Base-by-base conservation (phyloP, 176 grass and related monocot species). In the Ampelocalamus luodianensis region DNA sequence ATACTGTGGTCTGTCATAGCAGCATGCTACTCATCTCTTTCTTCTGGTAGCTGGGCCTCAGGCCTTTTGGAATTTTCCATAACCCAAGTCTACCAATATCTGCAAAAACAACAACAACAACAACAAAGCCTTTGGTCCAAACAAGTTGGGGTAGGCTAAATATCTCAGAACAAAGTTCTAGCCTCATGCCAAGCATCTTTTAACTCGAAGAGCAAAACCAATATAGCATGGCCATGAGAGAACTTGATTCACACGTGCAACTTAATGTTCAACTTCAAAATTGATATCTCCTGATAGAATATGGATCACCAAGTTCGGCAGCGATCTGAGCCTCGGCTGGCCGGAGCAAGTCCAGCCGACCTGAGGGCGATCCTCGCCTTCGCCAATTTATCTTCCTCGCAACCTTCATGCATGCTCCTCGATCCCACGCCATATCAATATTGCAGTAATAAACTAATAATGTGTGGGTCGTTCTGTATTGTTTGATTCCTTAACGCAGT, bases 401-500 rank as follows among this genome's bases (percentile, higher is more conserved):
- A 34, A 34, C 3, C 32, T 34, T 34, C 32, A 34, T 34, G 1
- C 32, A 34, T 34, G 1, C 32, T 34, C 32, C 2, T 34, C 32
- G 32, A 34, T 34, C 32, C 32, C 32, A 34, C 2, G 32, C 32
- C 32, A 2, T 34, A 34, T 34, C 32, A 34, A 34, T 34, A 16
- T 77, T 85, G 34, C 60, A 40, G 36, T 76, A 67, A 56, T 74
- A 72, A 10, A 40, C 36, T 67, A 73, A 56, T 74, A 72, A 10
- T 37, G 26, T 56, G 61, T 80, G 20, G 32, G 58, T 37, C 45
- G 50, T 64, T 87, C 59, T 80, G 58, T 49, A 77, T 72, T 81
- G 43, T 50, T 70, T 63, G 49, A 4, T 54, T 84, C 32, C 4
- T 51, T 62, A 51, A 69, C 7, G 7, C 49, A 24, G 17, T 51